These are phyloP conservation scores for Didymella pomorum DNA, from an alignment of 2,329 filamentous ascomycete species.

Conservation along the genomic window DNA sequence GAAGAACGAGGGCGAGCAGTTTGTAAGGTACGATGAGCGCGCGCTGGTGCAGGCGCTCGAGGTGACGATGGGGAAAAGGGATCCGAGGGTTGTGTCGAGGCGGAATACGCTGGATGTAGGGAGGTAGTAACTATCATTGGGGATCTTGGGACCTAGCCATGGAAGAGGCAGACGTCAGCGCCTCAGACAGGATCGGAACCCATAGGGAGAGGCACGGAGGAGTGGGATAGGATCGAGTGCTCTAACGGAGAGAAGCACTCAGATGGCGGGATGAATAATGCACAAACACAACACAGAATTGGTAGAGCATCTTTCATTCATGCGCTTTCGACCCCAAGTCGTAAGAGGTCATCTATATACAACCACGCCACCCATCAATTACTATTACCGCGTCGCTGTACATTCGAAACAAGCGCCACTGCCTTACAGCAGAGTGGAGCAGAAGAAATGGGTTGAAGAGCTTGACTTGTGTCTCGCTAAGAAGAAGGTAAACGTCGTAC, in stretches of 20 bases:
- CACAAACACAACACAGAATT: not conserved
- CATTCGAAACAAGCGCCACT: not conserved
- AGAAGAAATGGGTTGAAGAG: not conserved
- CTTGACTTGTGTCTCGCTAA: not conserved
- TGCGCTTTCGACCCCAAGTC: not conserved
- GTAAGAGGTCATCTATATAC: constrained; percentile 18
- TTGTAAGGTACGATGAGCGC: constrained; percentile 76
- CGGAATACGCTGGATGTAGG: constrained; percentile 61
- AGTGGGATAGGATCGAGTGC: too few relatives aligned
- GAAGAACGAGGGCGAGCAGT: constrained; percentile 62
- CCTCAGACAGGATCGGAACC: not conserved
- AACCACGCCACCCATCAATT: constrained; percentile 12
- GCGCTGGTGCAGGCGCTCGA: constrained; percentile 79
- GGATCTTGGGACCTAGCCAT: too few relatives aligned
- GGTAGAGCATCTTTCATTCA: constrained; percentile 1
- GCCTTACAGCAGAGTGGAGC: too few relatives aligned
- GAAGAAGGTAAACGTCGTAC: constrained; percentile 23
- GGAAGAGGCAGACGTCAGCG: too few relatives aligned
- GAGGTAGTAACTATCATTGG: not conserved
- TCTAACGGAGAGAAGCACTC: too few relatives aligned
- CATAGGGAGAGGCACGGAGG: too few relatives aligned
- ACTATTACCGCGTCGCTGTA: constrained; percentile 23
- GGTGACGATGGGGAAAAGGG: constrained; percentile 75
- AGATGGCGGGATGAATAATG: too few relatives aligned
- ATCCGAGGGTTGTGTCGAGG: constrained; percentile 61